Conservation (phyloP, 129 eudicot species). For the Ambrosia artemisiifolia region DNA sequence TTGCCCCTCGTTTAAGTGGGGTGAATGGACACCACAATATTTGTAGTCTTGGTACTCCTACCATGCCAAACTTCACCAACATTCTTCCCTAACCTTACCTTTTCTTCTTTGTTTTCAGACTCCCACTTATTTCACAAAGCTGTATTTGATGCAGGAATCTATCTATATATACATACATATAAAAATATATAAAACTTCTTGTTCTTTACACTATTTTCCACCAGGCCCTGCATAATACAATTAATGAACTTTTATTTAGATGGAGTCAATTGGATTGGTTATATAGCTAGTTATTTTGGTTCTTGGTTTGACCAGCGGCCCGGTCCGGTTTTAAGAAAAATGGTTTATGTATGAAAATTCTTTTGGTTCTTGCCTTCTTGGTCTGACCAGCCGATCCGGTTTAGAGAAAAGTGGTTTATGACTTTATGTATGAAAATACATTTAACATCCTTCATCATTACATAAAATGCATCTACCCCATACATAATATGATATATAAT, state of each 20-base stretch:
- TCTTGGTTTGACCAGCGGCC: too few relatives aligned
- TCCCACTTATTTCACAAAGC: conserved; percentile 2
- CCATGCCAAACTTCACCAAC: conserved; percentile 15
- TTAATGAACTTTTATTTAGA: not conserved
- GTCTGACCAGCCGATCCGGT: too few relatives aligned
- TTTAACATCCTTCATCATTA: not conserved
- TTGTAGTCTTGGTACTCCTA: not conserved
- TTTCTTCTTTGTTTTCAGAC: conserved; percentile 13
- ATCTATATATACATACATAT: not conserved
- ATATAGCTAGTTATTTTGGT: too few relatives aligned
- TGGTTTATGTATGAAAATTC: too few relatives aligned
- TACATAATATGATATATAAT: not conserved
- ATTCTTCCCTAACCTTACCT: conserved; percentile 17
- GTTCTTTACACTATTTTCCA: conserved; percentile 16
- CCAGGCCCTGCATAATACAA: conserved; percentile 24
- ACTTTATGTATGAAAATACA: not conserved
- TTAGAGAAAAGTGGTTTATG: too few relatives aligned
- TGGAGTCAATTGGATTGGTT: too few relatives aligned
- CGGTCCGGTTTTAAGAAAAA: too few relatives aligned
- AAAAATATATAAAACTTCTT: not conserved
- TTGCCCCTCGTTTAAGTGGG: conserved; percentile 21
- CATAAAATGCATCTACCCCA: conserved; percentile 5
- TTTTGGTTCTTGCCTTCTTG: too few relatives aligned
- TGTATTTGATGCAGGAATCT: not conserved
- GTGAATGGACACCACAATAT: conserved; percentile 33